phyloP scores from a whole-genome alignment of 176 grass and related monocot species.

The Poa annua region DNA sequence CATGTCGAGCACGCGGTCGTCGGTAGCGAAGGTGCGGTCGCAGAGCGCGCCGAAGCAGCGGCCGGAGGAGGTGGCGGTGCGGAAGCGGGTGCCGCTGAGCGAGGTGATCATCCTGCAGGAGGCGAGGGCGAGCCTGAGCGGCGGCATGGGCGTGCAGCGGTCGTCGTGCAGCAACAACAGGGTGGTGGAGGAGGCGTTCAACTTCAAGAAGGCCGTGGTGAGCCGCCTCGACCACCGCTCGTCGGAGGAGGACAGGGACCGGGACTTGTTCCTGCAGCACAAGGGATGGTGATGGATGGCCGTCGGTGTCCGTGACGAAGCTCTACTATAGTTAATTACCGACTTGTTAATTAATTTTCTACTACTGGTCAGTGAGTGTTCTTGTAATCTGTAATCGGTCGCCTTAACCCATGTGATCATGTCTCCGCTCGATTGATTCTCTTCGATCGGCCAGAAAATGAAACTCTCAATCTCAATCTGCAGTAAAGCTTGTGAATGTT shows the following conservation, averaged over 20 bases:
- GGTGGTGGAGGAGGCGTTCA: conserved; percentile 70
- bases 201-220: conserved; percentile 71
- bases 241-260: conserved; percentile 47
- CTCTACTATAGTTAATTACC: background rate
- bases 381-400: conserved; percentile 1
- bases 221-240: conserved; percentile 65
- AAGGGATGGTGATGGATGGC: conserved; percentile 62
- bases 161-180: conserved; percentile 40
- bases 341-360: background rate
- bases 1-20: conserved; percentile 92
- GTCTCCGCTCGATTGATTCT: background rate
- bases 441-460: background rate
- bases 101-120: conserved; percentile 66
- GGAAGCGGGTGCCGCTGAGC: conserved; percentile 82
- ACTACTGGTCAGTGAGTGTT: conserved; percentile 1
- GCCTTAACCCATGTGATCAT: conserved; percentile 2
- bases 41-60: conserved; percentile 98
- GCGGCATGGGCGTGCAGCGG: conserved; percentile 46
- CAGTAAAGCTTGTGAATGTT: too few species aligned
- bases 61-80: conserved; percentile 33
- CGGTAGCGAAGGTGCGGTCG: conserved; percentile 82
- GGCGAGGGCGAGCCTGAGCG: conserved; percentile 68
- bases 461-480: background rate
- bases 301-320: conserved; percentile 34
- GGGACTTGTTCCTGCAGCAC: conserved; percentile 52